Conservation (phyloP, 495 filamentous ascomycete genomes). For the Aeminium ludgeri region DNA sequence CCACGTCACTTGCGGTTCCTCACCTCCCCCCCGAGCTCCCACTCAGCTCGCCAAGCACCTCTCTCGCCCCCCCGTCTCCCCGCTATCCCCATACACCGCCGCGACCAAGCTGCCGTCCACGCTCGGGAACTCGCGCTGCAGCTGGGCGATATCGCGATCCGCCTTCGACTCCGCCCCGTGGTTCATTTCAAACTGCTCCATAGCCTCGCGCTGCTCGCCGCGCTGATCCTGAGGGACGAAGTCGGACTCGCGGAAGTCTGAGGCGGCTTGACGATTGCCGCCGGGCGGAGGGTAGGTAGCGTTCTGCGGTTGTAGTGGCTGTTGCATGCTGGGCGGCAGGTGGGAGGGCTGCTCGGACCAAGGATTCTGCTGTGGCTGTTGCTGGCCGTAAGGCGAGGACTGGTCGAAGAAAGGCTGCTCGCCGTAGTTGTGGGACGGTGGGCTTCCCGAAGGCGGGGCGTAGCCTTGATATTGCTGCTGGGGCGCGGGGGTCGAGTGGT, state of each 20-base stretch:
- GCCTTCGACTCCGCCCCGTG: constrained; percentile 10
- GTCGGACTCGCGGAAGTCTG: constrained; percentile 7
- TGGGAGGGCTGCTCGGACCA: no score
- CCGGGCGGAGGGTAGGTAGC: not conserved
- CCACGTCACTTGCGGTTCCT: no score
- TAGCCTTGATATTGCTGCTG: constrained; percentile 3
- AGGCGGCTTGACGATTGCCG: constrained; percentile 1
- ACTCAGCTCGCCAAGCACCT: constrained; percentile 21
- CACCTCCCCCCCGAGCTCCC: not conserved
- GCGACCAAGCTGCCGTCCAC: constrained; percentile 21
- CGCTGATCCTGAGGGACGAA: constrained; percentile 12
- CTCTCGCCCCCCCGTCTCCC: constrained; percentile 17
- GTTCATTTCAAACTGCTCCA: constrained; percentile 20
- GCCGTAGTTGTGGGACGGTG: not conserved
- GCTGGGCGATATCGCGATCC: constrained; percentile 18
- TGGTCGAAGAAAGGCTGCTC: not conserved
- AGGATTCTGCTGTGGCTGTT: not conserved
- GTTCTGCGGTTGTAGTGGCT: not conserved
- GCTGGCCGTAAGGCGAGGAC: not conserved
- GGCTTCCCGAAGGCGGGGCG: constrained; percentile 1
- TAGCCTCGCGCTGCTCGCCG: constrained; percentile 15
- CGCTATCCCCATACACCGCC: constrained; percentile 20
- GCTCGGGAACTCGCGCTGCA: constrained; percentile 20
- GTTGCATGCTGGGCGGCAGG: not conserved
- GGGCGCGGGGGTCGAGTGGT: not conserved